Evolutionary conservation across 306 rosid genomes (phyloP).

Genomic region (Psophocarpus tetragonolobus): DNA sequence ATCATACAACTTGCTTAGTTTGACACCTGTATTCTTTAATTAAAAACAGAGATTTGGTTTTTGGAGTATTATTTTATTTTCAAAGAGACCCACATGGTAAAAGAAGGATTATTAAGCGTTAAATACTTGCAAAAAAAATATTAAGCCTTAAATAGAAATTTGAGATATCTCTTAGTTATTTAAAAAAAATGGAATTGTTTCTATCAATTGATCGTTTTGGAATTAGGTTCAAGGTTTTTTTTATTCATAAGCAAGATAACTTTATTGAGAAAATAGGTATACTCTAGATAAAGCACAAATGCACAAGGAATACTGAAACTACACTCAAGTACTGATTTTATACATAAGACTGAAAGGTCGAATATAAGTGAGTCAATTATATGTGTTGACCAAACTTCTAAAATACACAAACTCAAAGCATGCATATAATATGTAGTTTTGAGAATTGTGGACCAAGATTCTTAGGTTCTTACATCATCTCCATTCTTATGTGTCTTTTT

Average conservation of each 20-base stretch:
- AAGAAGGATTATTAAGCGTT: too few relatives aligned
- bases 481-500: too few relatives aligned
- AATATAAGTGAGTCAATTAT: not conserved
- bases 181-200: not conserved
- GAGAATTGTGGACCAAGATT: not conserved
- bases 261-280: not conserved
- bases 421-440: not conserved
- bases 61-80: too few relatives aligned
- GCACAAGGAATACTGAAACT: not conserved
- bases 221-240: not conserved
- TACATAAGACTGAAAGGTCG: not conserved
- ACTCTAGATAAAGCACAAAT: too few relatives aligned
- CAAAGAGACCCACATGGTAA: too few relatives aligned
- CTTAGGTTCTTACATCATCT: not conserved
- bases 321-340: not conserved
- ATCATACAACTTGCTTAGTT: too few relatives aligned
- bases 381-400: not conserved
- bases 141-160: too few relatives aligned
- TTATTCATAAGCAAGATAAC: not conserved
- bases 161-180: too few relatives aligned
- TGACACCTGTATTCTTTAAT: too few relatives aligned
- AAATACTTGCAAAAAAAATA: too few relatives aligned
- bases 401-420: not conserved
- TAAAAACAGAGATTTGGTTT: too few relatives aligned
- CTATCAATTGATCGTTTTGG: not conserved